phyloP scores from a whole-genome alignment of 1,139 yeast genomes.

The Yamadazyma buinensis region DNA sequence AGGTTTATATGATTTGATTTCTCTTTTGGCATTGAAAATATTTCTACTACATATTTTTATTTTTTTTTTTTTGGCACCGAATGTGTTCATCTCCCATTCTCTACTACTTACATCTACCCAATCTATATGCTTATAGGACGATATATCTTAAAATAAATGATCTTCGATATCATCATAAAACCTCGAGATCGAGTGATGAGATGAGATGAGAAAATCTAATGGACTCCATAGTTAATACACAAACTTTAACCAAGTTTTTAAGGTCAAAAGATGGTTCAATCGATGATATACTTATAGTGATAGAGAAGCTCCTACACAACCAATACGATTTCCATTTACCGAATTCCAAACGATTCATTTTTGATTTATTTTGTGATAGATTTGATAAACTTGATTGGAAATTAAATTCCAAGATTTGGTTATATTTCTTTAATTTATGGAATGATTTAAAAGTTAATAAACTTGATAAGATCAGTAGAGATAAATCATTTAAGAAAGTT shows the following conservation, averaged over 20 bases:
- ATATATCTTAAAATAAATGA: no score
- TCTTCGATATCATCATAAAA: no score
- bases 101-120: no score
- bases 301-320: slow-evolving; percentile 39
- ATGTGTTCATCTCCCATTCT: no score
- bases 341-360: slow-evolving; percentile 51
- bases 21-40: no score
- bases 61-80: no score
- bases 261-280: slow-evolving; percentile 48
- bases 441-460: slow-evolving; percentile 13
- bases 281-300: slow-evolving; percentile 16
- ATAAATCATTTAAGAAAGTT: slow-evolving; percentile 33
- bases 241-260: slow-evolving; percentile 58
- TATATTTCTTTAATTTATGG: slow-evolving; percentile 43
- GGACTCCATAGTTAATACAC: slow-evolving; percentile 30
- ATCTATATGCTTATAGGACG: no score
- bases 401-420: slow-evolving; percentile 42
- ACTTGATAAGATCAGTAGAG: slow-evolving; percentile 14
- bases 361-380: slow-evolving; percentile 67
- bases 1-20: no score
- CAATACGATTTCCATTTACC: slow-evolving; percentile 53
- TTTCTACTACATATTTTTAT: no score
- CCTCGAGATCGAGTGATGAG: no score
- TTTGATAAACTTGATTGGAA: slow-evolving; percentile 51
- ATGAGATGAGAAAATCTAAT: slow-evolving; percentile 8